Percentiles rank a stretch among this genome's conserved stretches.
phyloP scores from a whole-genome alignment of 352 stramenopile genomes.

The Peronosclerospora sorghi region DNA sequence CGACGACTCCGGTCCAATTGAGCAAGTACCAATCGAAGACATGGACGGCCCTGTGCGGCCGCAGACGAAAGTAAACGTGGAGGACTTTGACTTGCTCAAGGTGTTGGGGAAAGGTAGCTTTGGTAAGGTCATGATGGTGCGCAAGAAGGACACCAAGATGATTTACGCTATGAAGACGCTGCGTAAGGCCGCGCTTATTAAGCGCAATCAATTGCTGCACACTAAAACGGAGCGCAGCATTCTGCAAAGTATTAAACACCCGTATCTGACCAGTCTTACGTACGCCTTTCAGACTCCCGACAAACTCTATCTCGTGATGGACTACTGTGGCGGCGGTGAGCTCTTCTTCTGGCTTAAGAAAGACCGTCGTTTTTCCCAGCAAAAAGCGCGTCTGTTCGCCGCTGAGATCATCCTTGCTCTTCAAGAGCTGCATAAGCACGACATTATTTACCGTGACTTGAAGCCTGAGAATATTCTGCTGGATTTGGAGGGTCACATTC shows the following conservation, averaged over 20 bases:
- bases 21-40: slow-evolving; percentile 78
- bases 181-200: slow-evolving; percentile 87
- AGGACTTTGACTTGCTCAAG: slow-evolving; percentile 90
- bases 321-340: slow-evolving; percentile 91
- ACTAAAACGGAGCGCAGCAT: slow-evolving; percentile 91
- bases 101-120: slow-evolving; percentile 93
- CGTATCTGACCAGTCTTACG: slow-evolving; percentile 81
- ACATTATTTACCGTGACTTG: slow-evolving; percentile 95
- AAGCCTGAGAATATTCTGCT: slow-evolving; percentile 95
- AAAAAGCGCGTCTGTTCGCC: slow-evolving; percentile 86
- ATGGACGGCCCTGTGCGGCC: slow-evolving; percentile 48
- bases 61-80: slow-evolving; percentile 79
- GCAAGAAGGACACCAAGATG: slow-evolving; percentile 89
- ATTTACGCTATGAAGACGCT: slow-evolving; percentile 95
- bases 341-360: slow-evolving; percentile 95
- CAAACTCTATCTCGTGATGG: slow-evolving; percentile 91
- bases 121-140: slow-evolving; percentile 93
- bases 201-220: slow-evolving; percentile 90
- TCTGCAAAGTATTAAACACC: slow-evolving; percentile 88
- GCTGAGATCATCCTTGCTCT: slow-evolving; percentile 91
- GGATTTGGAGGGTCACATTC: slow-evolving; percentile 90
- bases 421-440: slow-evolving; percentile 86
- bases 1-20: slow-evolving; percentile 65
- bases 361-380: slow-evolving; percentile 87
- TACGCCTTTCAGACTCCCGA: slow-evolving; percentile 87